Evolutionary conservation across 2,329 filamentous ascomycete genomes (phyloP).

Genomic region (Aaosphaeria arxii): DNA sequence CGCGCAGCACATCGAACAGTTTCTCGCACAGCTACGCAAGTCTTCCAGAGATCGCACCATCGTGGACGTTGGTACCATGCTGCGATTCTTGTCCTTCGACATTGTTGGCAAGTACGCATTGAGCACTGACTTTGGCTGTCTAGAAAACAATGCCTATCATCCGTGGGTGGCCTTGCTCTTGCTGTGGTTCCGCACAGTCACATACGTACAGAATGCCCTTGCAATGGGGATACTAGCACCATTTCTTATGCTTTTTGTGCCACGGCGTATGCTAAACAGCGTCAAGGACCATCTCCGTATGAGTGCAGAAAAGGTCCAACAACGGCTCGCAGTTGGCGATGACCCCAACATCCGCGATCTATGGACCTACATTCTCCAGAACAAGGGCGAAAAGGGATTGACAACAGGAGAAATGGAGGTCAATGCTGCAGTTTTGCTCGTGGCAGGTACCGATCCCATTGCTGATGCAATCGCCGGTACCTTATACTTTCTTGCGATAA

Average conservation of each 20-base stretch:
- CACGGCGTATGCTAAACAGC: not conserved
- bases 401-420: constrained; percentile 3
- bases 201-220: not conserved
- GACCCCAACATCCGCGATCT: constrained; percentile 1
- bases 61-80: constrained; percentile 30
- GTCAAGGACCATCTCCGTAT: constrained; percentile 3
- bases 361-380: constrained; percentile 4
- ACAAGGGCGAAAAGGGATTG: constrained; percentile 5
- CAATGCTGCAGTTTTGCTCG: not conserved
- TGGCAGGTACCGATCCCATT: not conserved
- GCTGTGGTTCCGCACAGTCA: not conserved
- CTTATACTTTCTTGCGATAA: not conserved
- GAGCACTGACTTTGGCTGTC: constrained; percentile 35
- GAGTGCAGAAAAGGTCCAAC: constrained; percentile 1
- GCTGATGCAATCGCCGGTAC: not conserved
- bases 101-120: constrained; percentile 41
- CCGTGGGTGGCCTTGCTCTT: constrained; percentile 26
- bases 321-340: constrained; percentile 1
- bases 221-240: not conserved
- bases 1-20: constrained; percentile 27
- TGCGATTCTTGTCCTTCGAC: constrained; percentile 38
- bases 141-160: constrained; percentile 26
- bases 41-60: not conserved
- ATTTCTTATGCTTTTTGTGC: constrained; percentile 4
- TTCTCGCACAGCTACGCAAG: constrained; percentile 15